Percentiles rank a stretch among this genome's conserved stretches.
Conservation (phyloP, 129 eudicot genomes). For the Arctium lappa region DNA sequence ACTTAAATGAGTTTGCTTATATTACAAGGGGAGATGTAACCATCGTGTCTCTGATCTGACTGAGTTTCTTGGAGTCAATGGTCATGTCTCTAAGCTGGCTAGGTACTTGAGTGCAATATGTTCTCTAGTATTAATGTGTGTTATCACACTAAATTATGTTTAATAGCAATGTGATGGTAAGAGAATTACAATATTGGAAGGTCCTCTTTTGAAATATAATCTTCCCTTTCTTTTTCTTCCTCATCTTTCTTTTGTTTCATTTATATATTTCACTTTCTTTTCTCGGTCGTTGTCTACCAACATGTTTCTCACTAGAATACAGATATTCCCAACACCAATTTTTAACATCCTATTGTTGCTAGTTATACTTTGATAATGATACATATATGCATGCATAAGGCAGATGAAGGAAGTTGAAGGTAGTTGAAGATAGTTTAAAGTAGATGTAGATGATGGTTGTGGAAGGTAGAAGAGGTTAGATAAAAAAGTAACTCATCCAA, state of each 20-base stretch:
- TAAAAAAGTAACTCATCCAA: too few species aligned
- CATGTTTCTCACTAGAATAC: too few species aligned
- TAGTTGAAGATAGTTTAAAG: too few species aligned
- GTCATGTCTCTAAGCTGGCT: neutral
- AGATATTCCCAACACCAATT: too few species aligned
- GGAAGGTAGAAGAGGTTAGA: too few species aligned
- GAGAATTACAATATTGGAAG: neutral
- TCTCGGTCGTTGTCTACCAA: too few species aligned
- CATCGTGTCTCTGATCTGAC: neutral
- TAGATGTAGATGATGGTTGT: too few species aligned
- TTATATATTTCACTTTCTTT: neutral
- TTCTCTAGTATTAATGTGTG: neutral
- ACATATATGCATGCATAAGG: too few species aligned
- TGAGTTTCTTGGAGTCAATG: neutral
- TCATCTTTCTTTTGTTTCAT: neutral
- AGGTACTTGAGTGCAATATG: neutral
- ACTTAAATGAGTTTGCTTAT: neutral
- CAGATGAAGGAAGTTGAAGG: too few species aligned
- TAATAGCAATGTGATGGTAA: neutral
- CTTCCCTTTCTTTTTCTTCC: neutral
- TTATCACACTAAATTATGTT: neutral
- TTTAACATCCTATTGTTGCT: too few species aligned
- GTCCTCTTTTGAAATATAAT: neutral
- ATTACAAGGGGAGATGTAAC: neutral
- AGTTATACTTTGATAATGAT: too few species aligned